Conservation (phyloP, 495 filamentous ascomycete genomes). For the Penicillium desertorum region DNA sequence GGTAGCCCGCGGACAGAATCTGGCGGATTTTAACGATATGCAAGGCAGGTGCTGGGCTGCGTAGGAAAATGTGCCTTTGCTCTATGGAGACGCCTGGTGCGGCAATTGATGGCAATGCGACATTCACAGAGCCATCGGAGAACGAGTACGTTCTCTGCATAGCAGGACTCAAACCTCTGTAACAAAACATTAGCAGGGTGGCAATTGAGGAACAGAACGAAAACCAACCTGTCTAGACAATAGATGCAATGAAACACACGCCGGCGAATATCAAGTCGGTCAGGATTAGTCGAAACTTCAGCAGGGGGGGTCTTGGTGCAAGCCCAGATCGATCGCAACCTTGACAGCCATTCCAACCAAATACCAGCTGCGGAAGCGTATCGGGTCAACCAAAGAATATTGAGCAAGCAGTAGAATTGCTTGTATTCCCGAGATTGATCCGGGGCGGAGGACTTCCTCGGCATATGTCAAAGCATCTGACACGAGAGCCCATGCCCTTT, state of each 20-base stretch:
- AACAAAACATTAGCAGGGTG: conserved; percentile 9
- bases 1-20: conserved; percentile 79
- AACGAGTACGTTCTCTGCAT: conserved; percentile 83
- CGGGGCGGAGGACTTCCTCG: conserved; percentile 78
- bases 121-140: conserved; percentile 80
- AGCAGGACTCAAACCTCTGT: conserved; percentile 76
- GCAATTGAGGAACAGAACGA: neutral
- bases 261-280: conserved; percentile 70
- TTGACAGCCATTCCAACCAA: conserved; percentile 83
- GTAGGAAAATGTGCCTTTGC: conserved; percentile 47
- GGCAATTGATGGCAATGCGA: conserved; percentile 52
- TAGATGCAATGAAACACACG: conserved; percentile 86
- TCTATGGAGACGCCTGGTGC: conserved; percentile 33
- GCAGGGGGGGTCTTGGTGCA: conserved; percentile 83
- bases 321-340: conserved; percentile 79
- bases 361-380: conserved; percentile 88
- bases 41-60: conserved; percentile 51
- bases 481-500: conserved; percentile 64
- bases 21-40: conserved; percentile 74
- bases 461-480: conserved; percentile 69
- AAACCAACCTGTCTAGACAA: conserved; percentile 71
- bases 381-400: conserved; percentile 84
- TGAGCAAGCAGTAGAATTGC: conserved; percentile 79
- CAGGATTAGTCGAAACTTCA: conserved; percentile 56
- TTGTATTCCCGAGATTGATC: conserved; percentile 78